These are phyloP conservation scores for Blepharisma stoltei DNA, from an alignment of 73 alveolate genomes.

Conservation along the genomic window DNA sequence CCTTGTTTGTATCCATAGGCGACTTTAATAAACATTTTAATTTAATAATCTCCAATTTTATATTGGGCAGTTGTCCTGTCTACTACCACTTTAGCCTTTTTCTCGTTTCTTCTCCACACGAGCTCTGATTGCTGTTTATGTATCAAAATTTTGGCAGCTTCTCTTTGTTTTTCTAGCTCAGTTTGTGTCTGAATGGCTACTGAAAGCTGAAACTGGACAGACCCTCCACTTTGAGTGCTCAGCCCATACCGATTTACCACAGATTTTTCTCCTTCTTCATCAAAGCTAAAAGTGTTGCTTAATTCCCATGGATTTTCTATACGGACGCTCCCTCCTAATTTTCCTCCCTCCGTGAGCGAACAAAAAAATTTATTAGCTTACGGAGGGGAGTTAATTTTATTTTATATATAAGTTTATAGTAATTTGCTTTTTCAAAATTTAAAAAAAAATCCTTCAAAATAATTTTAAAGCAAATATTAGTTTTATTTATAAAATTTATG, in stretches of 20 bases:
- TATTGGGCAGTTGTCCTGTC: not conserved
- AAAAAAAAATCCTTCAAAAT: too few species aligned
- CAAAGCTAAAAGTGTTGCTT: not conserved
- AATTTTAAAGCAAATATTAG: too few species aligned
- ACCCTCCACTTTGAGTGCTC: constrained; percentile 30
- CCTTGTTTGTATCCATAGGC: constrained; percentile 17
- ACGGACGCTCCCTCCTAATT: constrained; percentile 29
- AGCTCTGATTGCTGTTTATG: constrained; percentile 14
- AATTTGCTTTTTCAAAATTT: too few species aligned
- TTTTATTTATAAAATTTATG: too few species aligned
- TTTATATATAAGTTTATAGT: too few species aligned
- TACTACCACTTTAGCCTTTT: not conserved
- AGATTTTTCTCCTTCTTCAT: constrained; percentile 22
- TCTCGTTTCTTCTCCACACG: not conserved
- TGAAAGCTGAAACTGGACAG: not conserved
- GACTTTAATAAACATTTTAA: not conserved
- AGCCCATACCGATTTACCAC: constrained; percentile 12
- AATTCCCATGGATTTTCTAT: constrained; percentile 25
- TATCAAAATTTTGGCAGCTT: not conserved
- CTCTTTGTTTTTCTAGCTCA: not conserved
- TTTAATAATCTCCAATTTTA: too few species aligned
- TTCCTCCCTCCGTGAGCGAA: too few species aligned
- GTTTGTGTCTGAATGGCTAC: not conserved
- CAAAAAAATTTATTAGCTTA: too few species aligned
- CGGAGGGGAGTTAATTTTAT: too few species aligned